phyloP scores from a whole-genome alignment of 495 filamentous ascomycete species.

The Barbatosphaeria neglecta region DNA sequence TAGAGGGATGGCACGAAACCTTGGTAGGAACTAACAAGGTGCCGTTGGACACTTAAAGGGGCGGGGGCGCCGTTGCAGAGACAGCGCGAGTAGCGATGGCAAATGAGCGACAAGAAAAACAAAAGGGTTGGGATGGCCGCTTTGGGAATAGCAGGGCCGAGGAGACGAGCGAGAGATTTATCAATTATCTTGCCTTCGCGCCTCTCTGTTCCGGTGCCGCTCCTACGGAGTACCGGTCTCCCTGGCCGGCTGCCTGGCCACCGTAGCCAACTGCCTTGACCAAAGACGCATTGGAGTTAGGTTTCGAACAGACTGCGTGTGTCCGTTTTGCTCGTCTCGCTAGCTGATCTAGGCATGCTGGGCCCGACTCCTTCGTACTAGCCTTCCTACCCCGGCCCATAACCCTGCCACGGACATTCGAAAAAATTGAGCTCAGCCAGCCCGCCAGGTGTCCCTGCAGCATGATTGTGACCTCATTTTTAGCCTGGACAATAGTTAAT shows the following conservation, averaged over 20 bases:
- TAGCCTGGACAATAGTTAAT: too few relatives aligned
- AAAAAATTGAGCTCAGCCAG: too few relatives aligned
- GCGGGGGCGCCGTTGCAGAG: not conserved
- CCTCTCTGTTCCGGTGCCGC: not conserved
- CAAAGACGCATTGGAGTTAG: not conserved
- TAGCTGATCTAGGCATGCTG: not conserved
- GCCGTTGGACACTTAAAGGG: not conserved
- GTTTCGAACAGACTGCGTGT: not conserved
- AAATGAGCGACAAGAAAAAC: not conserved
- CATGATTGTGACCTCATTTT: conserved; percentile 1
- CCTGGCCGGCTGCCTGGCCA: not conserved
- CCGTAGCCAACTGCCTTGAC: not conserved
- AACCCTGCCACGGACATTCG: too few relatives aligned
- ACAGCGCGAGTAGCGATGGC: not conserved
- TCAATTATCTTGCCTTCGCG: not conserved
- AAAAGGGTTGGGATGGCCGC: not conserved
- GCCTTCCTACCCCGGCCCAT: too few relatives aligned
- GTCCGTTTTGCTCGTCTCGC: not conserved
- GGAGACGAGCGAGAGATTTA: too few relatives aligned
- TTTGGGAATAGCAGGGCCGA: not conserved
- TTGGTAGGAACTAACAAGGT: not conserved
- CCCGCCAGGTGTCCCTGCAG: not conserved
- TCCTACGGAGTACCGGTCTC: not conserved
- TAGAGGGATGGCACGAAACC: too few relatives aligned
- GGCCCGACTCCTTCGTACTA: too few relatives aligned